Conservation (phyloP, 2,329 filamentous ascomycete species). For the Periconia sp. region DNA sequence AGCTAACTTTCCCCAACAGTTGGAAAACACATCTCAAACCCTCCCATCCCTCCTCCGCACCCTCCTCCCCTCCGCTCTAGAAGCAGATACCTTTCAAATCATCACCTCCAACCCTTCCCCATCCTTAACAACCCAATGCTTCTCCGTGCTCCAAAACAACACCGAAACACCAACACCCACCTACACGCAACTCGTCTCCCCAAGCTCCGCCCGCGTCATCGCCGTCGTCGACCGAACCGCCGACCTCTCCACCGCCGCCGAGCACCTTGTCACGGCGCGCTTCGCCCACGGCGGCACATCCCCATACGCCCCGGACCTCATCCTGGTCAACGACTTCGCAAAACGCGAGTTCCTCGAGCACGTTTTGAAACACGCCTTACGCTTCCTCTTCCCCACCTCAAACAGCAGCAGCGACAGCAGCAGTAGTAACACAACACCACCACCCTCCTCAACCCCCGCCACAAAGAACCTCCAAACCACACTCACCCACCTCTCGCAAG, state of each 20-base stretch:
- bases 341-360: constrained; percentile 58
- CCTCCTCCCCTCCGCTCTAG: constrained; percentile 45
- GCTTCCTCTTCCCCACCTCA: constrained; percentile 18
- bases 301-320: constrained; percentile 63
- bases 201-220: constrained; percentile 44
- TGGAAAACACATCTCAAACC: constrained; percentile 43
- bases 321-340: constrained; percentile 66
- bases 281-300: constrained; percentile 60
- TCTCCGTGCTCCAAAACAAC: constrained; percentile 39
- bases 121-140: constrained; percentile 21
- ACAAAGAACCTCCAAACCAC: constrained; percentile 12
- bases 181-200: constrained; percentile 39
- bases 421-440: background rate
- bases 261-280: constrained; percentile 55
- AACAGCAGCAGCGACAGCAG: background rate
- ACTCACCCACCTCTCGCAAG: constrained; percentile 12
- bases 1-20: constrained; percentile 36
- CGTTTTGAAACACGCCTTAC: constrained; percentile 44
- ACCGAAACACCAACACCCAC: constrained; percentile 10
- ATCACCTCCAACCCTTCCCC: constrained; percentile 35
- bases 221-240: constrained; percentile 65
- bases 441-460: background rate
- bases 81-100: constrained; percentile 53
- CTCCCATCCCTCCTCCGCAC: constrained; percentile 41
- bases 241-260: constrained; percentile 56